Evolutionary conservation across 176 grass and related monocot genomes (phyloP).

Genomic region (Sorghum bicolor): DNA sequence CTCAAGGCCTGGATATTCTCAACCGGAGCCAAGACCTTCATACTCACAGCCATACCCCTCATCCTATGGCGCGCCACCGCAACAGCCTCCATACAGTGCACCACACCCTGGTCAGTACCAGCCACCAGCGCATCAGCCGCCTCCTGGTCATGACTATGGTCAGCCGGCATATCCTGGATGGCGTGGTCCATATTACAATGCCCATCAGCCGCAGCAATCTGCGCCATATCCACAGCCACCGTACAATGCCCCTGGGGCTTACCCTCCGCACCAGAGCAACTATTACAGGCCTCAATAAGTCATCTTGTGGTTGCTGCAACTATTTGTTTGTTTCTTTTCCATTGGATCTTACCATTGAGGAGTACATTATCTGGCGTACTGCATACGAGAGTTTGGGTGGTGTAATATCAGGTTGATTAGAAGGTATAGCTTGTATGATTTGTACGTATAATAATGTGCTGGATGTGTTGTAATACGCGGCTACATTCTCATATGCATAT

Average conservation of each 20-base stretch:
- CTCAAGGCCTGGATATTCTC: constrained; percentile 49
- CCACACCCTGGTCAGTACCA: constrained; percentile 53
- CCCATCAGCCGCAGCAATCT: constrained; percentile 61
- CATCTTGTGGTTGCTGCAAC: neutral
- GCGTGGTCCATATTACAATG: constrained; percentile 82
- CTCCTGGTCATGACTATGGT: constrained; percentile 62
- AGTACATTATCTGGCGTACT: constrained; percentile 17
- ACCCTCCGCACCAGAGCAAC: constrained; percentile 57
- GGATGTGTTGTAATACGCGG: neutral
- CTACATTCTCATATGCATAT: neutral
- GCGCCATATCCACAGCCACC: constrained; percentile 61
- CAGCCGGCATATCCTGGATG: constrained; percentile 94
- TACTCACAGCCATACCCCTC: constrained; percentile 54
- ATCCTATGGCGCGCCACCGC: constrained; percentile 37
- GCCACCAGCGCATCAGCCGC: constrained; percentile 39
- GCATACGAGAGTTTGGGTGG: constrained; percentile 19
- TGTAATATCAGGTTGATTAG: constrained; percentile 25
- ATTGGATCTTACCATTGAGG: constrained; percentile 18
- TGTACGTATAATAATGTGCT: constrained; percentile 44
- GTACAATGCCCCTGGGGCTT: constrained; percentile 55
- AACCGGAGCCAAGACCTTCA: constrained; percentile 51
- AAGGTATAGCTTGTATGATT: constrained; percentile 40
- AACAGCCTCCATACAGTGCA: constrained; percentile 42
- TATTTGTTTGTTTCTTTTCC: constrained; percentile 20
- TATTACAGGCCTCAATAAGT: constrained; percentile 82